These are phyloP conservation scores for Sanghuangporus baumii DNA, from an alignment of 1,284 basidiomycete genomes.

Conservation along the genomic window DNA sequence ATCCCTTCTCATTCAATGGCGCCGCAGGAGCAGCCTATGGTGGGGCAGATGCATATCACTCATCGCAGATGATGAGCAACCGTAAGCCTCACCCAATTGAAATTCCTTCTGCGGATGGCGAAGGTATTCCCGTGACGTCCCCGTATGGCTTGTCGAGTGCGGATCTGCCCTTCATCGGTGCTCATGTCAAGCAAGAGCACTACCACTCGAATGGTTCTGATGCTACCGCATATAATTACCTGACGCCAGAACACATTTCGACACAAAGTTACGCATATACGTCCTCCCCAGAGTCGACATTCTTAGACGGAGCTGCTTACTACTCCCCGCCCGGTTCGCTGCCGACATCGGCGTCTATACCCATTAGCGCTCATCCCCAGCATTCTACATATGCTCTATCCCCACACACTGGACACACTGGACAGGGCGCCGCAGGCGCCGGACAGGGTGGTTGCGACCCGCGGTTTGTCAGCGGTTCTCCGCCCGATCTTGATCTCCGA, in stretches of 20 bases:
- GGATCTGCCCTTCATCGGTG: conserved; percentile 12
- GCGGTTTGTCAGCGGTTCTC: conserved; percentile 18
- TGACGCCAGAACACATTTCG: conserved; percentile 5
- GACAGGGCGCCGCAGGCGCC: conserved; percentile 1
- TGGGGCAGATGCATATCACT: background rate
- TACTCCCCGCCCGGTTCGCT: conserved; percentile 12
- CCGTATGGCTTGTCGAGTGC: conserved; percentile 9
- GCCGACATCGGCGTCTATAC: conserved; percentile 6
- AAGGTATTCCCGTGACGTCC: conserved; percentile 5
- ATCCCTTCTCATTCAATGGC: conserved; percentile 5
- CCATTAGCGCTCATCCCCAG: background rate
- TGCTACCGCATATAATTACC: conserved; percentile 4
- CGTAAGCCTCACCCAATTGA: conserved; percentile 12
- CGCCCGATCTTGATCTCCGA: conserved; percentile 10
- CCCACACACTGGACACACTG: background rate
- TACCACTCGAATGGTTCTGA: conserved; percentile 2
- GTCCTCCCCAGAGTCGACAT: conserved; percentile 14
- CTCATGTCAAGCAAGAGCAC: conserved; percentile 11
- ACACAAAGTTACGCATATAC: conserved; percentile 10
- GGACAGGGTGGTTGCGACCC: conserved; percentile 16
- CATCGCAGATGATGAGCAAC: background rate
- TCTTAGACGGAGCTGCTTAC: conserved; percentile 13
- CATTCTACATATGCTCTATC: conserved; percentile 2
- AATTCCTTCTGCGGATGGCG: background rate
- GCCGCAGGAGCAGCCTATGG: background rate